These are phyloP conservation scores for Calocera cornea DNA, from an alignment of 768 basidiomycete species.

Conservation along the genomic window DNA sequence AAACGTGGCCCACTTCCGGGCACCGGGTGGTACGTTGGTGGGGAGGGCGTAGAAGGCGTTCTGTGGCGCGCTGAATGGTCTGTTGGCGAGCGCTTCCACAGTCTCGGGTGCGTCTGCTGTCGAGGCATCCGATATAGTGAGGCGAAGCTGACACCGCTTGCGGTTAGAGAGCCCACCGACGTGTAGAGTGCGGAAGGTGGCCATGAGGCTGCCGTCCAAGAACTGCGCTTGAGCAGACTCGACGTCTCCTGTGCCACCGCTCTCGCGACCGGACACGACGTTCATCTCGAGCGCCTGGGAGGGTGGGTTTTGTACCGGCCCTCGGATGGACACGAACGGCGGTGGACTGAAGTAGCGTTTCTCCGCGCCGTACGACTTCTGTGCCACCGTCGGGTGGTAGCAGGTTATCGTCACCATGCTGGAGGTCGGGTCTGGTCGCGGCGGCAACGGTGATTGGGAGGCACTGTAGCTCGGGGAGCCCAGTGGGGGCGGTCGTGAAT, in stretches of 20 bases:
- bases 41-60: conserved; percentile 28
- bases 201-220: conserved; percentile 69
- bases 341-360: conserved; percentile 90
- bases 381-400: conserved; percentile 82
- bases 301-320: conserved; percentile 38
- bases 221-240: conserved; percentile 75
- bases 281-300: conserved; percentile 73
- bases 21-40: conserved; percentile 14
- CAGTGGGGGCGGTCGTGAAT: neutral
- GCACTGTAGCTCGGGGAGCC: neutral
- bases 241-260: conserved; percentile 55
- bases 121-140: conserved; percentile 71
- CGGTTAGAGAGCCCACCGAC: conserved; percentile 76
- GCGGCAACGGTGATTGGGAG: neutral
- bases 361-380: conserved; percentile 93
- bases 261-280: conserved; percentile 40
- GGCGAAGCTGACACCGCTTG: conserved; percentile 75
- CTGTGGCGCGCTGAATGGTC: neutral
- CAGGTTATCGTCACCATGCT: conserved; percentile 86
- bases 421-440: neutral
- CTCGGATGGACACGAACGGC: conserved; percentile 83
- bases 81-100: conserved; percentile 16
- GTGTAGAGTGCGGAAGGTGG: conserved; percentile 84
- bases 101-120: conserved; percentile 28
- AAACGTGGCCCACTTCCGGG: conserved; percentile 62